Evolutionary conservation across 176 grass and related monocot genomes (phyloP).

Genomic region (Chloris gayana): DNA sequence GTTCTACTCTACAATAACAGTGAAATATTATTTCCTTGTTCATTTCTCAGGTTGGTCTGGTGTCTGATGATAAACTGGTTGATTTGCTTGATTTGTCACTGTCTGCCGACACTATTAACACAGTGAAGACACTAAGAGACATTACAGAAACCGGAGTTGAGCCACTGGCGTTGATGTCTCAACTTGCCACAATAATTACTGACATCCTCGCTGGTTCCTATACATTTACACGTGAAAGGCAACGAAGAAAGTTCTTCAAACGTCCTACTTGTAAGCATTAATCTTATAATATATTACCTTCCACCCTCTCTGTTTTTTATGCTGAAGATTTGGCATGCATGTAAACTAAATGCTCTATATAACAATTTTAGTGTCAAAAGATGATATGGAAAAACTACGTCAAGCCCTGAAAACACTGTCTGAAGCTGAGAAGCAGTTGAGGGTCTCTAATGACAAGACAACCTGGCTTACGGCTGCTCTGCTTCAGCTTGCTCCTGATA

Average conservation of each 20-base stretch:
- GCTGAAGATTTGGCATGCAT: slow-evolving; percentile 13
- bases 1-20: background rate
- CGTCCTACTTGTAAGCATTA: slow-evolving; percentile 59
- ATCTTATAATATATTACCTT: slow-evolving; percentile 3
- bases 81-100: slow-evolving; percentile 89
- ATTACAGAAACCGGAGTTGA: slow-evolving; percentile 89
- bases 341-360: slow-evolving; percentile 31
- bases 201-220: slow-evolving; percentile 94
- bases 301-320: background rate
- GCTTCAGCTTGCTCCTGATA: slow-evolving; percentile 87
- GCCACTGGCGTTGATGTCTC: slow-evolving; percentile 87
- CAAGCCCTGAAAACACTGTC: slow-evolving; percentile 67
- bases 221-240: slow-evolving; percentile 62
- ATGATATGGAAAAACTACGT: slow-evolving; percentile 75
- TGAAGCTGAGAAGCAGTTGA: slow-evolving; percentile 82
- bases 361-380: slow-evolving; percentile 65
- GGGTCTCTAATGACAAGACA: slow-evolving; percentile 67
- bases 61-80: slow-evolving; percentile 87
- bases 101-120: slow-evolving; percentile 81
- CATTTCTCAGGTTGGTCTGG: slow-evolving; percentile 74
- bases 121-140: slow-evolving; percentile 78
- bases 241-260: slow-evolving; percentile 71
- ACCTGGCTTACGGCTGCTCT: slow-evolving; percentile 84
- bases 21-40: slow-evolving; percentile 24
- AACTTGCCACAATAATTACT: slow-evolving; percentile 92